Evolutionary conservation across 1,284 basidiomycete genomes (phyloP).

Genomic region (Ustilago curta): DNA sequence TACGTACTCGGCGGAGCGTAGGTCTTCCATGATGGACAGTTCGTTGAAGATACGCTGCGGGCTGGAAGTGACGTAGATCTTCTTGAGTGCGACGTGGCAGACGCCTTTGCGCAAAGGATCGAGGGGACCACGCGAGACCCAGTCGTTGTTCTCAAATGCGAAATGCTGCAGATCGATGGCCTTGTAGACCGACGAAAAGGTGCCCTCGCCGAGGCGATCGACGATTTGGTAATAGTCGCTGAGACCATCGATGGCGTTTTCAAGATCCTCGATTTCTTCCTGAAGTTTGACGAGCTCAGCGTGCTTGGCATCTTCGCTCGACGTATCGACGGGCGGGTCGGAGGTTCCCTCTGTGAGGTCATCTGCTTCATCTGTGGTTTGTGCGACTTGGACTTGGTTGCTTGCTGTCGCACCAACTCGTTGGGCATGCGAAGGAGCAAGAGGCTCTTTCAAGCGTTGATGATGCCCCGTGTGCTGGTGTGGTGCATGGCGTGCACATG

Average conservation of each 20-base stretch:
- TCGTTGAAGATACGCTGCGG: constrained; percentile 94
- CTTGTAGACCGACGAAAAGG: constrained; percentile 98
- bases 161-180: constrained; percentile 85
- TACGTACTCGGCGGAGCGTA: constrained; percentile 66
- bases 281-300: constrained; percentile 51
- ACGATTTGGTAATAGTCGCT: constrained; percentile 81
- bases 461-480: not conserved
- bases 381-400: constrained; percentile 8
- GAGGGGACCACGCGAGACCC: constrained; percentile 71
- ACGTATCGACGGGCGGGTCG: constrained; percentile 27
- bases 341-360: constrained; percentile 20
- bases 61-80: constrained; percentile 95
- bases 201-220: constrained; percentile 92
- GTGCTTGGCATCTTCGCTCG: constrained; percentile 38
- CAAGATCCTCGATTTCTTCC: constrained; percentile 74
- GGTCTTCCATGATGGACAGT: constrained; percentile 87
- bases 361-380: constrained; percentile 25
- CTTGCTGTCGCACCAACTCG: constrained; percentile 6
- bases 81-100: constrained; percentile 91
- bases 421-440: not conserved
- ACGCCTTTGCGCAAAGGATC: constrained; percentile 42
- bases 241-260: constrained; percentile 77
- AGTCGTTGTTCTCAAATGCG: constrained; percentile 82
- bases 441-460: constrained; percentile 1
- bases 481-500: not conserved